phyloP scores from a whole-genome alignment of 139 green algal species.

The Chlamydomonas eustigma region DNA sequence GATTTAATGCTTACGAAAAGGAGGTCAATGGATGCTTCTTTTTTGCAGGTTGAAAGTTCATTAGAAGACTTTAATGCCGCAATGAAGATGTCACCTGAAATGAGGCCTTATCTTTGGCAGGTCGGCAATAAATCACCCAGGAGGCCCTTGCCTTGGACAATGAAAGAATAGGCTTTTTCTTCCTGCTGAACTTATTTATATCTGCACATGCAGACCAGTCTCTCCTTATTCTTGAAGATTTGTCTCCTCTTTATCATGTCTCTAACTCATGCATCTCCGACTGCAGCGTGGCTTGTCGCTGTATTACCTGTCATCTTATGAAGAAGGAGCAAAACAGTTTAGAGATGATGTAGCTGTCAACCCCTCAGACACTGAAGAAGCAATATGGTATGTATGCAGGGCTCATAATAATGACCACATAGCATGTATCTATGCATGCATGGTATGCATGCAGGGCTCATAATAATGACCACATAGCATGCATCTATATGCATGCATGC shows the following conservation, averaged over 20 bases:
- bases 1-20: background rate
- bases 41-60: slow-evolving; percentile 42
- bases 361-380: slow-evolving; percentile 89
- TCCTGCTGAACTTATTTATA: too few relatives aligned
- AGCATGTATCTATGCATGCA: too few relatives aligned
- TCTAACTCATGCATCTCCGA: background rate
- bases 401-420: background rate
- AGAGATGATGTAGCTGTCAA: slow-evolving; percentile 81
- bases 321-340: slow-evolving; percentile 69
- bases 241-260: background rate
- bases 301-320: slow-evolving; percentile 65
- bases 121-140: slow-evolving; percentile 18
- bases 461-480: too few relatives aligned
- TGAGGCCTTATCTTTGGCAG: slow-evolving; percentile 62
- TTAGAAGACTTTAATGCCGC: slow-evolving; percentile 58
- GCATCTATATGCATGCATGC: too few relatives aligned
- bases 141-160: background rate
- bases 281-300: slow-evolving; percentile 66
- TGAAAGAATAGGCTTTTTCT: background rate
- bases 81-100: slow-evolving; percentile 27
- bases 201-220: too few relatives aligned
- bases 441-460: too few relatives aligned
- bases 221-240: background rate
- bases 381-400: slow-evolving; percentile 33
- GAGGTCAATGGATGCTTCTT: background rate